Conservation (phyloP, 2,329 filamentous ascomycete species). For the Dothideomycetes sp. region DNA sequence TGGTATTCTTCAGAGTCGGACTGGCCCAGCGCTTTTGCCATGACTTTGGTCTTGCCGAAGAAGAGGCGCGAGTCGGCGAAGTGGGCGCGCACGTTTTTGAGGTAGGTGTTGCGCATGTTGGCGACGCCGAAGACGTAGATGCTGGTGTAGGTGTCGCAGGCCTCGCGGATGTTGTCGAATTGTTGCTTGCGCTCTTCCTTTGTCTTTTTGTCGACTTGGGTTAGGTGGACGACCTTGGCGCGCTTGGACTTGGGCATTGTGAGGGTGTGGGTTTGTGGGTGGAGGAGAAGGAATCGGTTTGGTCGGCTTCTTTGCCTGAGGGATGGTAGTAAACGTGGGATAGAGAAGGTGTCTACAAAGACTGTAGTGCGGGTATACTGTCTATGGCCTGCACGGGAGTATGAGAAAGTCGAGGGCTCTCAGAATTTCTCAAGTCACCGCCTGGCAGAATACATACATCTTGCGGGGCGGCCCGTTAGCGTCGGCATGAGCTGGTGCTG, state of each 20-base stretch:
- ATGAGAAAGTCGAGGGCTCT: not conserved
- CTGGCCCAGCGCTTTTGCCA: constrained; percentile 84
- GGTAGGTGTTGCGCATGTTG: constrained; percentile 96
- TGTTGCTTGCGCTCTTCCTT: constrained; percentile 81
- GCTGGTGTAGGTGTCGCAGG: constrained; percentile 74
- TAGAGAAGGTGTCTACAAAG: too few species aligned
- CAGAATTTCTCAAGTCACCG: not conserved
- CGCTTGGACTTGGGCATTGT: constrained; percentile 96
- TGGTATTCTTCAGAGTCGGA: constrained; percentile 63
- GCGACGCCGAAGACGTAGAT: constrained; percentile 92
- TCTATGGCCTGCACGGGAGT: too few species aligned
- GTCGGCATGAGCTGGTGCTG: not conserved
- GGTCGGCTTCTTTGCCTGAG: not conserved
- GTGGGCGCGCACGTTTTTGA: constrained; percentile 81
- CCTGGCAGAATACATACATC: not conserved
- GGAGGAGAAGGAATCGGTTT: not conserved
- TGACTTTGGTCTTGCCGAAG: constrained; percentile 99
- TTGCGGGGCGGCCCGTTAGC: not conserved
- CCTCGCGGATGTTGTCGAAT: constrained; percentile 78
- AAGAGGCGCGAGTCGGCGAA: constrained; percentile 82
- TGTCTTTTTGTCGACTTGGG: constrained; percentile 86
- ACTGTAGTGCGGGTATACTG: too few species aligned
- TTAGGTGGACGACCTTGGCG: constrained; percentile 77
- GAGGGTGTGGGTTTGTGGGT: constrained; percentile 14
- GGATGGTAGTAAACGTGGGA: too few species aligned